Base-by-base conservation (phyloP, 2,329 filamentous ascomycete species). In the Chrysoporthe cubensis region DNA sequence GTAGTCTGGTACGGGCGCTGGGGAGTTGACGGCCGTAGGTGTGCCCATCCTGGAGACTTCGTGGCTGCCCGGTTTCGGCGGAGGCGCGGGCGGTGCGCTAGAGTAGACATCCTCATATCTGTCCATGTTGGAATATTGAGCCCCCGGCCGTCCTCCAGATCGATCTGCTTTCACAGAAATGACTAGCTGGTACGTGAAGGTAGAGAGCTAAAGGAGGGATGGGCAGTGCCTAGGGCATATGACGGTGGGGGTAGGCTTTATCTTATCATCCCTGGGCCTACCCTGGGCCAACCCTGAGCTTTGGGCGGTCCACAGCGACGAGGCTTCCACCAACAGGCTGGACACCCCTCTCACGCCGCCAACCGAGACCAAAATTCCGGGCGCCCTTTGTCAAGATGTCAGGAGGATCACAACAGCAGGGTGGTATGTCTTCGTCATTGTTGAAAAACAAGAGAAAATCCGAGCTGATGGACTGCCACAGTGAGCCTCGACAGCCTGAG, bases 401-500 rank as follows among this genome's bases (percentile, higher is more conserved):
- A 32, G 69, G 66, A 58, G 68, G 64, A 69, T 62, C 64, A 18
- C 66, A 66, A 50, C 69, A 70, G 54, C 69, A 70, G 65, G 68
- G 68, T 57, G 68, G 68, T 70, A 43, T 46, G 66, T 34, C 11
- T 0, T 16, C 4, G 16, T 46, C 4, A 40, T 8, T 18, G n/a
- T 48, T 9, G 42, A 54, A 40, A 2, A 21, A 13, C 11, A 26
- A 11, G 42, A 50, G 59, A n/a, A 2, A 5, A 16, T 43, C 11
- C 26, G 54, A 42, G 50, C 26, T 64, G 37, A 65, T 62, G 54
- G 32, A 59, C 13, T 4, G 18, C 32, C 37, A 26, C 72, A 88
- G 86, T 88, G 72, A 86, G 85, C 73, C 83, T 99, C 75, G 88
- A 90, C 74, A 89, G 87, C 70, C 90, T 99, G 75, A 91, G 91